Evolutionary conservation across 2,329 filamentous ascomycete species (phyloP), one percentile per base, ranked within the genome.

Genomic region (Fusarium buxicola): DNA sequence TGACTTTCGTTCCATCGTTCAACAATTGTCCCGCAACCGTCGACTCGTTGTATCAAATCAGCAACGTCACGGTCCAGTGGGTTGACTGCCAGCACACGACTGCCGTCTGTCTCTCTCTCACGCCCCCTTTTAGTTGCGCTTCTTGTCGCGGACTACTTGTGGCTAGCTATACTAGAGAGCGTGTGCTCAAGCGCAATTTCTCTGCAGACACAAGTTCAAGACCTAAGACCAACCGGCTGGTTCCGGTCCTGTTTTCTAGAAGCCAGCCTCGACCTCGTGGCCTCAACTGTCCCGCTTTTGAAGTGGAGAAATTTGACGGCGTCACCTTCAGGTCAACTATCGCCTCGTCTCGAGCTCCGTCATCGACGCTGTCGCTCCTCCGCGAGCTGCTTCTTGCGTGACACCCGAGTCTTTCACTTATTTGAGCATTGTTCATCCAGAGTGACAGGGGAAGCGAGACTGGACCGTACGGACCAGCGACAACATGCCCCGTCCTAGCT

Each of bases 401-500:
- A 16, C 15, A 39, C 27, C 24, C 46, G 41, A 45, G 12, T 15
- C 21, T 36, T 34, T 30, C 11, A 21, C 40, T 30, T 39, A 28
- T 7, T 5, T 18, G 34, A 18, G 7, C 32, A 40, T 28, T 55
- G 12, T n/a, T 21, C 46, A 31, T 24, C 25, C 7, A 15, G 31
- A 41, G 30, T 28, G 27, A 30, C 41, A 35, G 51, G 34, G 28
- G 25, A 35, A 32, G 18, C 39, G 16, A 24, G n/a, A 40, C 25
- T 25, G n/a, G 32, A 25, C 15, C 35, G 44, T 39, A 31, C 35
- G 53, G 39, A 24, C 50, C 35, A 39, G 34, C 46, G 25, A 46
- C 58, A 68, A 65, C 60, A 82, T 82, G 80, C 76, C 78, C 70
- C 79, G 80, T 59, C 76, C 76, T 49, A 82, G 80, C 72, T 79